Evolutionary conservation across 768 basidiomycete genomes (phyloP).

Genomic region (Pholiota molesta): DNA sequence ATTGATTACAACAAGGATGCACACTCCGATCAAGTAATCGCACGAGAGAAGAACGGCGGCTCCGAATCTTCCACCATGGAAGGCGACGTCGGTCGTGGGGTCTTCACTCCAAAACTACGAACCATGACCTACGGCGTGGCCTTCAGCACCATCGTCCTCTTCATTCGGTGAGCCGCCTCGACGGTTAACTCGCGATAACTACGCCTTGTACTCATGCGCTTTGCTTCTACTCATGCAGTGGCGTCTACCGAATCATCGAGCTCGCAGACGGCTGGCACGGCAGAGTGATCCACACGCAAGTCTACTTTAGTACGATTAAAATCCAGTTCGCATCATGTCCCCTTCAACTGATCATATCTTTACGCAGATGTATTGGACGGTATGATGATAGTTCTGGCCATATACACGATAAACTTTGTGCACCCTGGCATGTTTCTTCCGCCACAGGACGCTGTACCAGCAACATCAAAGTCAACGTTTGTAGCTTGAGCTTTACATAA

Average conservation of each 20-base stretch:
- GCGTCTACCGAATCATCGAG: constrained; percentile 46
- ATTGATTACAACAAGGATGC: constrained; percentile 36
- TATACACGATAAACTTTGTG: constrained; percentile 30
- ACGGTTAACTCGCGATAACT: background rate
- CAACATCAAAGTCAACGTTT: too few relatives aligned
- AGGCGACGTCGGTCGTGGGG: constrained; percentile 4
- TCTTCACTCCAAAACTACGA: constrained; percentile 12
- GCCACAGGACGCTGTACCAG: background rate
- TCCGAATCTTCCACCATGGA: background rate
- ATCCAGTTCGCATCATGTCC: background rate
- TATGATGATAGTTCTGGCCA: constrained; percentile 33
- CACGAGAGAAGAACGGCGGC: background rate
- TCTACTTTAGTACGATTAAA: constrained; percentile 29
- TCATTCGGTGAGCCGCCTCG: constrained; percentile 23
- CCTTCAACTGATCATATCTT: background rate
- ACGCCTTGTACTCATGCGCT: background rate
- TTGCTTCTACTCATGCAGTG: constrained; percentile 25
- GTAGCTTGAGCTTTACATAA: too few relatives aligned
- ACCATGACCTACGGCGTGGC: constrained; percentile 13
- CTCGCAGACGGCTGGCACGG: constrained; percentile 45
- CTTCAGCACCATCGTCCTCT: constrained; percentile 17
- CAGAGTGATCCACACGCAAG: constrained; percentile 38
- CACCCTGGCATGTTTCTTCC: constrained; percentile 25
- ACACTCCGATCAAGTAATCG: too few relatives aligned
- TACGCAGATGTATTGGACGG: constrained; percentile 25